Evolutionary conservation across 768 basidiomycete species (phyloP).

Genomic region (Xerocomus potaroensis): DNA sequence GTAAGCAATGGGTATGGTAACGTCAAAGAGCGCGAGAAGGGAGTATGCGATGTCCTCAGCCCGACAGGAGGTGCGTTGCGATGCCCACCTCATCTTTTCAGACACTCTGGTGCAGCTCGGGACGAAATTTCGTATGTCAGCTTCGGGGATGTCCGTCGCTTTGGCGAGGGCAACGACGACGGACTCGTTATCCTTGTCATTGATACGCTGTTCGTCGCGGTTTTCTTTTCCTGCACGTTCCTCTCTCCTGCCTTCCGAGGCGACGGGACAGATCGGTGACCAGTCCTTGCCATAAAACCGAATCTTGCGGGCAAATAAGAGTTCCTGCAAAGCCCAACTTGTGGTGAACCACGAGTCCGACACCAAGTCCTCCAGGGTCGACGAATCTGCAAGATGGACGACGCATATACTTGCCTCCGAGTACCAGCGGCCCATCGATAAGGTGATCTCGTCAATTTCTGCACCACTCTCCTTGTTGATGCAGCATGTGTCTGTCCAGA

Average conservation of each 20-base stretch:
- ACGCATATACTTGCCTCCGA: conserved; percentile 22
- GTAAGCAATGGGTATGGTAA: conserved; percentile 20
- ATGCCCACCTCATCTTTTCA: conserved; percentile 26
- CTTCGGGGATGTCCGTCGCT: conserved; percentile 19
- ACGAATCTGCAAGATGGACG: conserved; percentile 20
- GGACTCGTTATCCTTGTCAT: conserved; percentile 21
- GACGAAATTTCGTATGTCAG: conserved; percentile 19
- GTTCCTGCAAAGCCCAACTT: conserved; percentile 23
- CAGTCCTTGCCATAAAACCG: conserved; percentile 24
- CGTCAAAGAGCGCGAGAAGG: conserved; percentile 21
- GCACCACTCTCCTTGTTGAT: conserved; percentile 25
- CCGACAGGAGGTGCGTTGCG: conserved; percentile 19
- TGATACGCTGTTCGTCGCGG: conserved; percentile 16
- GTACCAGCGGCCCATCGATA: conserved; percentile 25
- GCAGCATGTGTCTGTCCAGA: conserved; percentile 27
- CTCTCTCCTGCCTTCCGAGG: conserved; percentile 15
- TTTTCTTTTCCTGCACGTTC: conserved; percentile 2
- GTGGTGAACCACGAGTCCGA: conserved; percentile 22
- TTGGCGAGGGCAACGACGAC: conserved; percentile 13
- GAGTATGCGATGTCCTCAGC: conserved; percentile 24
- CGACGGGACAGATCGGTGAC: conserved; percentile 18
- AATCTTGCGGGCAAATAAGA: conserved; percentile 20
- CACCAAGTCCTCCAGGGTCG: conserved; percentile 18
- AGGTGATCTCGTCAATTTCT: conserved; percentile 27
- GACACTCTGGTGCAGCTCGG: conserved; percentile 15